Base-by-base conservation (phyloP, 169 alveolate species). In the Plasmodium gallinaceum region DNA sequence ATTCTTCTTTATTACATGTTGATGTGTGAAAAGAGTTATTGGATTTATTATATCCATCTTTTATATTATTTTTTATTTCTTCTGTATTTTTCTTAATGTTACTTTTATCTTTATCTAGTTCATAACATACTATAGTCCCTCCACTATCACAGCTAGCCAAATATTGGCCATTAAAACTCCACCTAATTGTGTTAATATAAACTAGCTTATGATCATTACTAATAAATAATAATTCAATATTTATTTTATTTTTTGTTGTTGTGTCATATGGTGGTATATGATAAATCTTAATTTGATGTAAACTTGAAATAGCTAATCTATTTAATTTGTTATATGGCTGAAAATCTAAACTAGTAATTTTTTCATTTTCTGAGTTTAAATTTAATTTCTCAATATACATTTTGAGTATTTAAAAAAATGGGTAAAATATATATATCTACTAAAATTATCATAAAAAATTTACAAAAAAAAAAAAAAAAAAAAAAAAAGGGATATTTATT, bases 131-230 rank as follows among this genome's bases (percentile, higher is more conserved):
- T 20, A 83, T 12, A 5, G 83, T 68, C 0, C 91, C 91, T 16
- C 91, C 91, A 54, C 91, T 83, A 24, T 83, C 91, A 39, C 91
- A 83, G 42, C 85, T 83, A 43, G 85, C 91, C 65, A 83, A 69
- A 70, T 20, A 83, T 12, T 66, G 69, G n/a, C 91, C 91, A 46
- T 83, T 69, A 51, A 57, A 83, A 39, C 91, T 83, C 91, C 91
- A 83, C 16, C 91, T 16, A 0, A 83, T 83, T 48, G 91, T 83
- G 26, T 83, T 83, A 68, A 83, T 83, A 18, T 83, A 83, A 14
- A 68, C 83, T 32, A 83, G 37, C 16, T 83, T 83, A 46, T 83
- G 91, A 54, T 83, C 91, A 66, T 83, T 69, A 42, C 91, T 83
- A 18, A 68, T 46, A 37, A 83, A 83, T n/a, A 83, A 70, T 0